phyloP scores from a whole-genome alignment of 257 asterid genomes.

The Solanum bulbocastanum region DNA sequence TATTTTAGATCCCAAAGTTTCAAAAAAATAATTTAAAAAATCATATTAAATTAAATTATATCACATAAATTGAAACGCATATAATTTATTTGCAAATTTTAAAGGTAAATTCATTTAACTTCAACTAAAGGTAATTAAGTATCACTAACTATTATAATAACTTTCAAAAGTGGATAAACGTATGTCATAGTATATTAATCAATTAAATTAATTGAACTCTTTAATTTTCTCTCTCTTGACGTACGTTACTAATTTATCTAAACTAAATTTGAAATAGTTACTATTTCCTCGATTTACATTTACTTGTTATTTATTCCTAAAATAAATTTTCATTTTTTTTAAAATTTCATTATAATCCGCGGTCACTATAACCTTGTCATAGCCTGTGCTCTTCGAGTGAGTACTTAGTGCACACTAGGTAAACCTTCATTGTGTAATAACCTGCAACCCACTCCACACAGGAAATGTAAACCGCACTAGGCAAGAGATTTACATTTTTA shows the following conservation, averaged over 20 bases:
- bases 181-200: neutral
- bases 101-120: neutral
- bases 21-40: too few relatives aligned
- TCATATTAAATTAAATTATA: neutral
- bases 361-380: fast-evolving
- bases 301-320: too few relatives aligned
- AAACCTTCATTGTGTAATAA: too few relatives aligned
- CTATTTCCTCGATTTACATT: too few relatives aligned
- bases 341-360: fast-evolving
- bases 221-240: neutral
- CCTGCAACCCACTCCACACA: neutral
- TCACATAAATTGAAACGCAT: neutral
- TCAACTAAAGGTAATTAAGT: neutral
- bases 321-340: too few relatives aligned
- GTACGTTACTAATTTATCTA: neutral
- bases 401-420: too few relatives aligned
- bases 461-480: neutral
- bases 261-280: neutral
- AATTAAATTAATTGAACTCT: neutral
- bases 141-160: neutral
- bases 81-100: neutral
- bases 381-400: too few relatives aligned
- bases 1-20: too few relatives aligned
- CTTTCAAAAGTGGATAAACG: neutral
- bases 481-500: neutral